Base-by-base conservation (phyloP, 2,329 filamentous ascomycete species). In the Ceratocystis cubensis region DNA sequence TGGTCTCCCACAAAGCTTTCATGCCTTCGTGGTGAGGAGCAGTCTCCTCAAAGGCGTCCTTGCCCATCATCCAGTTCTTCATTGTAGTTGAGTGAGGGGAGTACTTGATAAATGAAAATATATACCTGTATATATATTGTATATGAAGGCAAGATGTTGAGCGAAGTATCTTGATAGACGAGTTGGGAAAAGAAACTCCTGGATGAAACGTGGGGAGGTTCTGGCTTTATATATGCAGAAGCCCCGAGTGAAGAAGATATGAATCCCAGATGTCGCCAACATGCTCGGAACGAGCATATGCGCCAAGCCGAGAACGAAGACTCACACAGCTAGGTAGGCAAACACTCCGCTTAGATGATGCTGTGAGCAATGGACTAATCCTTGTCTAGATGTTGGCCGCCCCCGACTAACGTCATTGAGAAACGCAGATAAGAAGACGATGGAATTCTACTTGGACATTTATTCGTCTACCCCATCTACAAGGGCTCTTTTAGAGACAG, bases 1-100 rank as follows among this genome's bases (percentile, higher is more conserved):
- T 89, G 5, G 84, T 88, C 75, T 89, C 85, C 88, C 88, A 91
- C 33, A 88, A 76, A 8, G 80, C 80, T 71, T 81, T 77, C 70
- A 87, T 84, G 28, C 81, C 81, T 44, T 79, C 77, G 70, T 86
- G 82, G 71, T 87, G 84, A 22, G 83, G 79, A 78, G 80, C 80
- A 68, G 72, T 73, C 15, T 68, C 71, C 71, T 78, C 75, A 71
- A 78, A 80, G 53, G 75, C 75, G 69, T 75, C 73, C 22, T 70
- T 68, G 65, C 78, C 78, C 78, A 80, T 79, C 61, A 75, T 72
- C 78, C 78, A 80, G 56, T 57, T 66, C 22, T 53, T 44, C 64
- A 68, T 68, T 5, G 22, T 63, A 15, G 13, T 5, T 30, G 48
- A 25, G 20, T 53, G 20, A 22, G 15, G 15, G 3, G 48, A 17